Conservation (phyloP, 768 basidiomycete genomes). For the Pleurotus eryngii region DNA sequence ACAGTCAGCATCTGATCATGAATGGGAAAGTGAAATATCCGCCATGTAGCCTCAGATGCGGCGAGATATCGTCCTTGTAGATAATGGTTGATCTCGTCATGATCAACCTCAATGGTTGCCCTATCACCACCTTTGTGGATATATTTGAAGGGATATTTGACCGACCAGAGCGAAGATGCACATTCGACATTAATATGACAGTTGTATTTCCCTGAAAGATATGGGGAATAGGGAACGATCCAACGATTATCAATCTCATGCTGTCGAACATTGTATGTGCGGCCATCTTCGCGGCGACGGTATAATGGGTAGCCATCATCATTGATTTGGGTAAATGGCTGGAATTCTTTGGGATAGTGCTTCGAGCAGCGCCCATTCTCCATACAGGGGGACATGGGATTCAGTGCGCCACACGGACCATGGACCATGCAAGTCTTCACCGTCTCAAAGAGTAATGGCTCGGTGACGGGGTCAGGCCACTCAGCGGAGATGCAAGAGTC, state of each 20-base stretch:
- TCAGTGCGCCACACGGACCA: slow-evolving; percentile 29
- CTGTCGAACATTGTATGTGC: not conserved
- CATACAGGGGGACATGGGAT: slow-evolving; percentile 30
- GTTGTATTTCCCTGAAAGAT: slow-evolving; percentile 25
- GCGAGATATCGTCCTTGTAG: no score
- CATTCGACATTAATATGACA: slow-evolving; percentile 47
- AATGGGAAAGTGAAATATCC: no score
- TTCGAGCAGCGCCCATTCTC: slow-evolving; percentile 33
- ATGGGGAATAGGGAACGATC: slow-evolving; percentile 35
- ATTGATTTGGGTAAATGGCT: slow-evolving; percentile 22
- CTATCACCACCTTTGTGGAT: slow-evolving; percentile 33
- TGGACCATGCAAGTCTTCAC: slow-evolving; percentile 34
- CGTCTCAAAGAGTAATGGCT: slow-evolving; percentile 29
- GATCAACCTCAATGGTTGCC: no score
- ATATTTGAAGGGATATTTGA: slow-evolving; percentile 45
- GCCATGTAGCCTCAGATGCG: no score
- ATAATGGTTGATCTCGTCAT: no score
- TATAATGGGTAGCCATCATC: slow-evolving; percentile 36
- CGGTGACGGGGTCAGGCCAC: slow-evolving; percentile 31
- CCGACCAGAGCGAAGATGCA: slow-evolving; percentile 25
- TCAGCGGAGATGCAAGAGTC: slow-evolving; percentile 32
- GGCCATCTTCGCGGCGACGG: slow-evolving; percentile 16
- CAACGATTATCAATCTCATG: slow-evolving; percentile 23
- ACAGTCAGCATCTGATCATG: no score
- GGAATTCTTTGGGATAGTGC: slow-evolving; percentile 33